phyloP scores from a whole-genome alignment of 2,329 filamentous ascomycete genomes.

The Lasiodiplodia sp. region DNA sequence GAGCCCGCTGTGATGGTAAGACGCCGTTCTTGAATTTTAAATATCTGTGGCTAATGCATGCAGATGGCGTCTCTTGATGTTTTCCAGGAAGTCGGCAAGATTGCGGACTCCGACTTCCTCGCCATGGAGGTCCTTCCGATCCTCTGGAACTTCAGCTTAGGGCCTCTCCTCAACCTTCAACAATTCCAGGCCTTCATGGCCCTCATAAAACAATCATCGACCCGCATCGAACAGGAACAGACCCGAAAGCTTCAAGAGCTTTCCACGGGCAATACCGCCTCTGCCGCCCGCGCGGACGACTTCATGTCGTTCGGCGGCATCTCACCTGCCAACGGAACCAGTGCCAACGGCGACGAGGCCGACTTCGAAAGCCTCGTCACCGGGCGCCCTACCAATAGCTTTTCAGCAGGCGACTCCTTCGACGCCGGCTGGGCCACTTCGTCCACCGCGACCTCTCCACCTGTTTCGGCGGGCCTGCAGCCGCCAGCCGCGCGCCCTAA shows the following conservation, averaged over 20 bases:
- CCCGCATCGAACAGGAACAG: conserved; percentile 86
- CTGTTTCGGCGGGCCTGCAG: conserved; percentile 43
- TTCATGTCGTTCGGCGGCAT: conserved; percentile 72
- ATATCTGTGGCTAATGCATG: background rate
- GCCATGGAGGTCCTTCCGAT: conserved; percentile 90
- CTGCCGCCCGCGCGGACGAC: conserved; percentile 65
- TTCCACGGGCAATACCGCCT: conserved; percentile 64
- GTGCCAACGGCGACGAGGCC: conserved; percentile 66
- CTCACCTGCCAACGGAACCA: conserved; percentile 62
- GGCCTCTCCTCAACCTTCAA: conserved; percentile 83
- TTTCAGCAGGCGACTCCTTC: conserved; percentile 49
- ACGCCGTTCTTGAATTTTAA: background rate
- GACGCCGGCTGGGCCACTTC: conserved; percentile 53
- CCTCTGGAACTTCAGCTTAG: conserved; percentile 90
- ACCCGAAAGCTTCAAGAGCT: conserved; percentile 87
- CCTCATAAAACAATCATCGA: conserved; percentile 81
- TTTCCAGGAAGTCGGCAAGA: conserved; percentile 79
- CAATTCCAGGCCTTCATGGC: conserved; percentile 91
- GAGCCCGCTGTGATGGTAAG: conserved; percentile 89
- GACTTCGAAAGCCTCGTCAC: conserved; percentile 93
- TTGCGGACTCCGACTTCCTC: conserved; percentile 88
- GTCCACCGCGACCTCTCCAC: conserved; percentile 38
- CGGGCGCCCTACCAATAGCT: conserved; percentile 61
- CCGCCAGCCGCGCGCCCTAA: conserved; percentile 33
- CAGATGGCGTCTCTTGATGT: conserved; percentile 83